These are phyloP conservation scores for Colletotrichum aenigma DNA, from an alignment of 2,329 filamentous ascomycete genomes.

Conservation along the genomic window DNA sequence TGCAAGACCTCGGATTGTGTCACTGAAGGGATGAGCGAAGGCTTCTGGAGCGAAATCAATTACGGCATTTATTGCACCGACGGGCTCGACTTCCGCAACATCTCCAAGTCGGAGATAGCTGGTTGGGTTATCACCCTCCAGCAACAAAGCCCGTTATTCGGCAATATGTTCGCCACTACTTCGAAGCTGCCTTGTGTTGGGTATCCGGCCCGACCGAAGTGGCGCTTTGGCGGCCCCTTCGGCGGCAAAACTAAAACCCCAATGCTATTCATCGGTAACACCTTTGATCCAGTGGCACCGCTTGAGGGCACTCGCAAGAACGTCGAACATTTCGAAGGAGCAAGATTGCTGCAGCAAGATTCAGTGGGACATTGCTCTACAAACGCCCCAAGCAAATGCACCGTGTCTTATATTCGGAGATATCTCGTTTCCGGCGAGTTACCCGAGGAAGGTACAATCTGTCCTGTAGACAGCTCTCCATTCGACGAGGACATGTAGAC, in stretches of 20 bases:
- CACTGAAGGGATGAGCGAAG: neutral
- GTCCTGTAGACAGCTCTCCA: neutral
- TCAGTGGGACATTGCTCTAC: neutral
- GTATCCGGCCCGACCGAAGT: slow-evolving; percentile 39
- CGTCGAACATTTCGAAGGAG: neutral
- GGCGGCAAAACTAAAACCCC: neutral
- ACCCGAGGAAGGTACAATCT: neutral
- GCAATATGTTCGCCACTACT: neutral
- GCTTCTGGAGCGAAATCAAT: neutral
- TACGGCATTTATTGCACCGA: slow-evolving; percentile 38
- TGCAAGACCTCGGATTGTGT: neutral
- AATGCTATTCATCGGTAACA: neutral
- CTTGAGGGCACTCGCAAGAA: neutral
- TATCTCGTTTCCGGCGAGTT: neutral
- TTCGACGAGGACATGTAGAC: neutral
- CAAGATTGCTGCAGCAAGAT: neutral
- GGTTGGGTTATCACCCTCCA: slow-evolving; percentile 30
- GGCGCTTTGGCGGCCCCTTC: slow-evolving; percentile 41
- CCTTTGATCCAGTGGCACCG: neutral
- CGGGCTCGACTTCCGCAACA: slow-evolving; percentile 27
- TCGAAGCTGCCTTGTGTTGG: slow-evolving; percentile 39
- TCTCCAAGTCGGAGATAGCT: slow-evolving; percentile 26
- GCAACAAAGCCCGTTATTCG: slow-evolving; percentile 4
- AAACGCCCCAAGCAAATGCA: neutral
- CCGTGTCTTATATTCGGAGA: neutral